Conservation (phyloP, 164 flowering plant species). For the Berberis vulgaris region DNA sequence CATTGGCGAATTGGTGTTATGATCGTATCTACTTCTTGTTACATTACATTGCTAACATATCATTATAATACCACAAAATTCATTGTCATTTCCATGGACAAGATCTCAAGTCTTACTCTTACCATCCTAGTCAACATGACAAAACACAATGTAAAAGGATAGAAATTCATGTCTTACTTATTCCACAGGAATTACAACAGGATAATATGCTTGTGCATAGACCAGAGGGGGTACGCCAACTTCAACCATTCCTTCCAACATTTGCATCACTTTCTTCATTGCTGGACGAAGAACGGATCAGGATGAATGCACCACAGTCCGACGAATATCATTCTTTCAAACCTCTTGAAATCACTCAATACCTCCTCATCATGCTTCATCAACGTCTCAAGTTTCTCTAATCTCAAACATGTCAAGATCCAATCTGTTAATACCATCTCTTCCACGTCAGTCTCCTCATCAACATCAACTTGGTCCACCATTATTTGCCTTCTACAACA, state of each 20-base stretch:
- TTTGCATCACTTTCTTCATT: slow-evolving; percentile 29
- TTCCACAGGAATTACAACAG: no score
- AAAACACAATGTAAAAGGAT: no score
- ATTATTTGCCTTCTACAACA: slow-evolving; percentile 14
- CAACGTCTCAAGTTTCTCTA: slow-evolving; percentile 11
- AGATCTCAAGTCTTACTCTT: no score
- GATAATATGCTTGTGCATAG: no score
- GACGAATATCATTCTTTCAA: slow-evolving; percentile 24
- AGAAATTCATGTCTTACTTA: no score
- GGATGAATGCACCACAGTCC: slow-evolving; percentile 33
- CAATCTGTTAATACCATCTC: slow-evolving; percentile 21
- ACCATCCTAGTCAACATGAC: no score
- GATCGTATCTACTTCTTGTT: no score
- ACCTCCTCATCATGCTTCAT: slow-evolving; percentile 10
- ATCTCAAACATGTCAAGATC: slow-evolving; percentile 21
- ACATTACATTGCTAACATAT: no score
- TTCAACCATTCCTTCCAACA: slow-evolving; percentile 31
- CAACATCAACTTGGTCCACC: background rate
- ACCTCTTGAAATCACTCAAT: slow-evolving; percentile 7
- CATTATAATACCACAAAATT: no score
- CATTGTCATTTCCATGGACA: no score
- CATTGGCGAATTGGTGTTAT: no score
- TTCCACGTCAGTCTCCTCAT: slow-evolving; percentile 5
- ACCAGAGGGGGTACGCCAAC: slow-evolving; percentile 17
- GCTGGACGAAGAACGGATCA: slow-evolving; percentile 26